Evolutionary conservation across 78 protist species (phyloP), one percentile per base, ranked within the genome.

Genomic region (Emiliania huxleyi): DNA sequence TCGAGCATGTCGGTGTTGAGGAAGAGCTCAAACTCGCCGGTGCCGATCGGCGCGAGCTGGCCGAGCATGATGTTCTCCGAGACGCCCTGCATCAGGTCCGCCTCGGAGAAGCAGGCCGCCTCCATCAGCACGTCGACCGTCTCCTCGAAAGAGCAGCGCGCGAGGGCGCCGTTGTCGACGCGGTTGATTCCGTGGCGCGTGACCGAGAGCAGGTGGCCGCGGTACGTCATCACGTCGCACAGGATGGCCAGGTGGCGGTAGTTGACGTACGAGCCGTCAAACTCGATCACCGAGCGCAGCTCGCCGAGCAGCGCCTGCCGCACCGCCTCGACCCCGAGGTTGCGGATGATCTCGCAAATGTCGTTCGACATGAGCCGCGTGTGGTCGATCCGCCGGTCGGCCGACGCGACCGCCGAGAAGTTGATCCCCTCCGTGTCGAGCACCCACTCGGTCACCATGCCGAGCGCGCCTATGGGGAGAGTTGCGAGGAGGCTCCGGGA

Each of bases 151-250:
- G 99, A 98, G 90, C 97, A 94, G 43, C 97, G 85, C 98, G 94
- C 95, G 62, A 98, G 43, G 38, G 98, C 95, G 55, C 97, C 96
- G 6, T 97, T 91, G 19, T 96, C 96, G 18, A 77, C 73, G 42
- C 99, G 94, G 95, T 98, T 98, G 98, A 98, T 97, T 42, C 99
- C 99, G 88, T 99, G 99, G 29, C 99, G 97, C 21, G 99, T 96
- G 62, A 99, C 97, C 35, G 99, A 44, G 98, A 98, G 96, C 44
- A 99, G 94, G 90, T 48, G 55, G 40, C 99, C 99, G 15, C 96
- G 92, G 92, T 87, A 90, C 21, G 99, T 98, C 99, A 99, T 99
- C 52, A 97, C 97, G 90, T 99, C 99, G 62, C 95, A 91, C 45
- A 99, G 97, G 35, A 97, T 75, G 42, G 99, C 94, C 45, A 98